Evolutionary conservation across 306 rosid genomes (phyloP), one percentile per base, ranked within the genome.

Genomic region (Rosa lucieae): DNA sequence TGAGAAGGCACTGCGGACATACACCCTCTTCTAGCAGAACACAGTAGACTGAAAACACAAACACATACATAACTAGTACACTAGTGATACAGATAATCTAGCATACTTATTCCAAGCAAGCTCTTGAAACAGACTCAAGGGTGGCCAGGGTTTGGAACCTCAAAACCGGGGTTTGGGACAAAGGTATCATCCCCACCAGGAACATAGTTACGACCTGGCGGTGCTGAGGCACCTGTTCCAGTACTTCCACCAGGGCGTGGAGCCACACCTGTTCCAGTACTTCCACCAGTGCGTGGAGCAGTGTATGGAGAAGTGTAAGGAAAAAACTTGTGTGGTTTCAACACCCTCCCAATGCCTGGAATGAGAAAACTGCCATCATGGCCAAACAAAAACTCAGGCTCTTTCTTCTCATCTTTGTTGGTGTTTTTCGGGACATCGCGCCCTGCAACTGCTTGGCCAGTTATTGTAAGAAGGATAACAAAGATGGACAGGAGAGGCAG

Each of bases 111-210:
- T 80, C 61, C 21, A 67, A 65, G 44, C 47, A 59, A 55, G 46
- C 40, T 72, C 17, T 5, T 26, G 39, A n/a, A 52, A 53, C 79
- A 71, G 61, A 58, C 67, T 91, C 85, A 93, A 26, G 92, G 92
- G 18, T 29, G 79, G 8, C 89, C 91, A 9, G 93, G 93, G 81
- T 29, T 78, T 10, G 96, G 94, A 79, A 85, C 91, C 86, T 90
- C 93, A 56, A 48, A 71, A 40, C 95, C 95, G 0, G 94, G 96
- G 86, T 90, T 90, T 56, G 94, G 97, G 62, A 84, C 81, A 42
- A 85, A 86, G 0, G 90, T 92, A 78, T 92, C 94, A 79, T 94
- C 97, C 6, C 84, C 90, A 52, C 96, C 98, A 0, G 98, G 97
- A 65, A 92, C 71, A 42, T 89, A 86, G 5, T 17, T 32, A 1